Percentiles rank a stretch among this genome's conserved stretches.
Evolutionary conservation across 345 rosid genomes (phyloP).

Genomic region (Angophora floribunda): DNA sequence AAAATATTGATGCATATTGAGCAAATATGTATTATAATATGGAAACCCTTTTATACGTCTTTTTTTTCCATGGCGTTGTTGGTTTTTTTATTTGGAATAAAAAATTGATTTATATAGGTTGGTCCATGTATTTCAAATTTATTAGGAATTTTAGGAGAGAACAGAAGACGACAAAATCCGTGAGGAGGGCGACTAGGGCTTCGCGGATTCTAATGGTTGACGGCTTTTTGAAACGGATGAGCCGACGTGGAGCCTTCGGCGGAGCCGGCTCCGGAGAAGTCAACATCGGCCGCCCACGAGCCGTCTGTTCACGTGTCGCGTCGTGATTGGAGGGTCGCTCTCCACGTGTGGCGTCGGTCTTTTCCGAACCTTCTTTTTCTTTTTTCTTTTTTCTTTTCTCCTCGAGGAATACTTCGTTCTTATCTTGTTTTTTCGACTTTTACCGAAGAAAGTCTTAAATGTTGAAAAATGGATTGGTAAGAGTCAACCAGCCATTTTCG

Average conservation of each 20-base stretch:
- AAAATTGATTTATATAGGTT: background rate
- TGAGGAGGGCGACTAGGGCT: background rate
- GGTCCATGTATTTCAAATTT: background rate
- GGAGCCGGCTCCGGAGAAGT: background rate
- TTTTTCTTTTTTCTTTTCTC: background rate
- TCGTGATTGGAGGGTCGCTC: background rate
- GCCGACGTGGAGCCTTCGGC: background rate
- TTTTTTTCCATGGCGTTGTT: background rate
- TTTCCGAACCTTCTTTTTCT: background rate
- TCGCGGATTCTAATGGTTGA: background rate
- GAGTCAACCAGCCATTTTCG: background rate
- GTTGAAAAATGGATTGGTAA: background rate
- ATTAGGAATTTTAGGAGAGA: background rate
- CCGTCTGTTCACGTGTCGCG: slow-evolving; percentile 3
- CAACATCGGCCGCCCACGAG: slow-evolving; percentile 7
- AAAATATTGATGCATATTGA: background rate
- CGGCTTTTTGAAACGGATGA: background rate
- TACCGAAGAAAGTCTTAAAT: background rate
- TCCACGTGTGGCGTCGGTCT: background rate
- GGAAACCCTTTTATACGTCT: background rate
- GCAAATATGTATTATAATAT: background rate
- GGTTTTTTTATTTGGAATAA: background rate
- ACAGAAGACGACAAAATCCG: background rate
- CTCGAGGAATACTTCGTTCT: background rate
- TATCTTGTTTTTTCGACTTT: background rate